Conservation (phyloP, 306 rosid species). For the Sindora glabra region DNA sequence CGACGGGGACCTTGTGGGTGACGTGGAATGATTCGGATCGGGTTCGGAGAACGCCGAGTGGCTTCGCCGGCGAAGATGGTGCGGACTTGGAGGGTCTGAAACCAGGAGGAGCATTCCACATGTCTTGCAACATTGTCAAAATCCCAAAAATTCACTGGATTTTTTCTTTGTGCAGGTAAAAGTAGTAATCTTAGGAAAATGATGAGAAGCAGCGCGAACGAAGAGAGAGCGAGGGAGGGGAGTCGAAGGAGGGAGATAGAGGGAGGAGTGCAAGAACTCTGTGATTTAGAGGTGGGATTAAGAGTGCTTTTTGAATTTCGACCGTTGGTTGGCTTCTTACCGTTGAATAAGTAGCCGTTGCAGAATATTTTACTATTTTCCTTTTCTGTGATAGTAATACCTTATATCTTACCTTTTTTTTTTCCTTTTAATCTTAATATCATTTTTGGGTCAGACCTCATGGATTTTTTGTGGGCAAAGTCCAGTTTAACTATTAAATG, state of each 20-base stretch:
- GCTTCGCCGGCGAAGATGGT: slow-evolving; percentile 95
- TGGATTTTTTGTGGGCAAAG: too few species aligned
- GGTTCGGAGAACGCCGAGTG: slow-evolving; percentile 57
- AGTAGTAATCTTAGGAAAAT: not conserved
- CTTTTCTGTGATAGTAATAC: too few species aligned
- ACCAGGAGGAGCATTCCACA: slow-evolving; percentile 96
- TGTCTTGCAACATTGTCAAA: slow-evolving; percentile 60
- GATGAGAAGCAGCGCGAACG: not conserved
- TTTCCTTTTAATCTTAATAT: too few species aligned
- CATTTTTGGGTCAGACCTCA: too few species aligned
- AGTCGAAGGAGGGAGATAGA: not conserved
- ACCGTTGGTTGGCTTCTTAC: slow-evolving; percentile 26
- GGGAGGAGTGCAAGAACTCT: not conserved
- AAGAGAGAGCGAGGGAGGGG: not conserved
- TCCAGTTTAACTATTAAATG: too few species aligned
- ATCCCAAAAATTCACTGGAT: not conserved
- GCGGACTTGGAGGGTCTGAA: slow-evolving; percentile 92
- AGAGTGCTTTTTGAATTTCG: slow-evolving; percentile 2
- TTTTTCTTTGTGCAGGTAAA: not conserved
- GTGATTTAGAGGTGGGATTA: not conserved
- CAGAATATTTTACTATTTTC: too few species aligned
- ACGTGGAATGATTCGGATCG: slow-evolving; percentile 79
- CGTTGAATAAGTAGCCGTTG: slow-evolving; percentile 48
- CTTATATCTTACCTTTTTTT: too few species aligned
- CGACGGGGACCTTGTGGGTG: slow-evolving; percentile 78